Percentiles rank a stretch among this genome's conserved stretches.
Evolutionary conservation across 208 protist genomes (phyloP).

Genomic region (Leishmania lainsoni): DNA sequence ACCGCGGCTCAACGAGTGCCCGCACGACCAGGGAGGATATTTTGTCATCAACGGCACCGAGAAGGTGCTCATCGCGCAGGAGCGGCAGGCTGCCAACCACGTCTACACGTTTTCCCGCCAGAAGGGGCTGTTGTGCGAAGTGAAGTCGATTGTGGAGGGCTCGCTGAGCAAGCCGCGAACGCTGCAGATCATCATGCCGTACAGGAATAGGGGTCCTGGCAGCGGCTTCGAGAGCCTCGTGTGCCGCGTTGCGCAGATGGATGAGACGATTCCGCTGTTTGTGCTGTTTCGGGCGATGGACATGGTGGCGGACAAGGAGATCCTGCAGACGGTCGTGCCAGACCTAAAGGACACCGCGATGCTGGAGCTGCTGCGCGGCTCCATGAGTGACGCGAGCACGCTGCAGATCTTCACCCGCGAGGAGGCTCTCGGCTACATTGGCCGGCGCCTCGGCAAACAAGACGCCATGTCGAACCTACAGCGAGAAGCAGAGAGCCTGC

Average conservation of each 20-base stretch:
- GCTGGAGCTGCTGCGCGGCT: constrained; percentile 86
- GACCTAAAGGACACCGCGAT: constrained; percentile 86
- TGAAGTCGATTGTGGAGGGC: constrained; percentile 94
- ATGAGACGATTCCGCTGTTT: constrained; percentile 89
- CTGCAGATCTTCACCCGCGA: constrained; percentile 92
- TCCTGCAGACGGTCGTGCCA: constrained; percentile 93
- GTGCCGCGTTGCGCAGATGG: constrained; percentile 94
- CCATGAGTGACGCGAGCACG: constrained; percentile 92
- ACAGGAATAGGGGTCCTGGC: constrained; percentile 95
- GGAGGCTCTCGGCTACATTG: constrained; percentile 97
- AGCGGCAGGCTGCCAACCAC: constrained; percentile 98
- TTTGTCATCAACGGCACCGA: constrained; percentile 99
- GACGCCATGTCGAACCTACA: constrained; percentile 84
- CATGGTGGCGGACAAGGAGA: constrained; percentile 96
- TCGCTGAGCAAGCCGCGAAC: constrained; percentile 87
- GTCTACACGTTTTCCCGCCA: constrained; percentile 96
- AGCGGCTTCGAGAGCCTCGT: constrained; percentile 82
- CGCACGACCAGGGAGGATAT: constrained; percentile 99
- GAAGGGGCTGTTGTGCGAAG: constrained; percentile 94
- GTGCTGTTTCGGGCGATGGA: constrained; percentile 97
- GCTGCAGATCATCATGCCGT: constrained; percentile 94
- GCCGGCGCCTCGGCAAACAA: constrained; percentile 79
- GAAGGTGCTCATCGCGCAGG: constrained; percentile 97
- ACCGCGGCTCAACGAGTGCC: constrained; percentile 96
- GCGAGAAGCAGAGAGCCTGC: constrained; percentile 92